Percentiles rank a stretch among this genome's conserved stretches.
phyloP scores from a whole-genome alignment of 345 rosid genomes.

The Salix suchowensis region DNA sequence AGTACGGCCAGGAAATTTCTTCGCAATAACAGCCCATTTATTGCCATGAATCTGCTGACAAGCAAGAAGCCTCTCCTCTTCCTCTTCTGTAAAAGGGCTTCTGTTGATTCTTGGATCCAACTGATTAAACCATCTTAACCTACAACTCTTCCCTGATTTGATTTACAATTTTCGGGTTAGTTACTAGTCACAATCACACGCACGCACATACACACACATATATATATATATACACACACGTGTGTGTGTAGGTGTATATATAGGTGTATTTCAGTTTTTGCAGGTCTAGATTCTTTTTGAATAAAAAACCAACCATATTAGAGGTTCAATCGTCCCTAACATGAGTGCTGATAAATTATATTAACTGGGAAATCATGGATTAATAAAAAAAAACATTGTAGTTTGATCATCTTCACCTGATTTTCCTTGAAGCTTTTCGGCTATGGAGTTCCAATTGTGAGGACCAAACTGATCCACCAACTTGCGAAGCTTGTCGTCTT shows the following conservation, averaged over 20 bases:
- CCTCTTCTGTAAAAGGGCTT: conserved; percentile 83
- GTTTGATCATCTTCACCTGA: conserved; percentile 17
- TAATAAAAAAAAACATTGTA: neutral
- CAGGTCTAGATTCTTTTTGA: neutral
- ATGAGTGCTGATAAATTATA: neutral
- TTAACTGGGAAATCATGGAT: neutral
- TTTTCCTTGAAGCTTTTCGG: conserved; percentile 33
- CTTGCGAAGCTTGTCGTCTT: conserved; percentile 33
- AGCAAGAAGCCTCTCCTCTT: conserved; percentile 74
- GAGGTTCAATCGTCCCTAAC: neutral
- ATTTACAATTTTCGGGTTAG: neutral
- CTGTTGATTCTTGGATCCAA: conserved; percentile 85
- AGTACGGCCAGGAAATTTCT: conserved; percentile 82
- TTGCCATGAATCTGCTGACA: conserved; percentile 87
- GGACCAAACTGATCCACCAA: conserved; percentile 33
- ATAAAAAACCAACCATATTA: neutral
- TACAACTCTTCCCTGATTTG: conserved; percentile 74
- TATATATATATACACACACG: too few relatives aligned
- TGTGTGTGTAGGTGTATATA: too few relatives aligned
- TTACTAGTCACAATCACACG: neutral
- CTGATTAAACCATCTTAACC: conserved; percentile 97
- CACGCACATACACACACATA: accelerated
- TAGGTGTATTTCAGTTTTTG: too few relatives aligned
- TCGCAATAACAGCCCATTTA: conserved; percentile 81
- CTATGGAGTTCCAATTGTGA: conserved; percentile 43